Evolutionary conservation across 208 protist species (phyloP).

Genomic region (Vickermania ingenoplastis): DNA sequence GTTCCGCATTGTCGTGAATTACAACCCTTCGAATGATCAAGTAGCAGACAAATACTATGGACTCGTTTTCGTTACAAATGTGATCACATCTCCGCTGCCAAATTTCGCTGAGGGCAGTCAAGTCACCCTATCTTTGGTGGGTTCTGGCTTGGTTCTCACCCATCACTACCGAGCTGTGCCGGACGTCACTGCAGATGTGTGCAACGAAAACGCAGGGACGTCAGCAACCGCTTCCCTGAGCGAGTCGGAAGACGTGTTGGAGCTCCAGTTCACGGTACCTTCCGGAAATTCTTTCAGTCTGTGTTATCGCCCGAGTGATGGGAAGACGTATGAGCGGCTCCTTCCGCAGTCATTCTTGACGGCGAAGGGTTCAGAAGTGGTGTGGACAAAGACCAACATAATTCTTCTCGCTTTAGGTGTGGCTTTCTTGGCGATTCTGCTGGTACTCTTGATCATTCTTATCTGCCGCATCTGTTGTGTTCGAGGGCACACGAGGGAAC

Average conservation of each 20-base stretch:
- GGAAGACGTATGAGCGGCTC: background rate
- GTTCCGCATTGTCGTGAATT: constrained; percentile 28
- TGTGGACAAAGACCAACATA: constrained; percentile 46
- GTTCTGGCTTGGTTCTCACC: background rate
- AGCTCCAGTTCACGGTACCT: background rate
- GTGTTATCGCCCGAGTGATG: background rate
- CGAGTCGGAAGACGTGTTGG: background rate
- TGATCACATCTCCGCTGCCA: constrained; percentile 10
- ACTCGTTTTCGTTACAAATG: constrained; percentile 38
- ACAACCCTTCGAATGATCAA: constrained; percentile 7
- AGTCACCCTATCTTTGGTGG: constrained; percentile 14
- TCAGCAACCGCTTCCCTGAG: background rate
- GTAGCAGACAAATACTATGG: constrained; percentile 20
- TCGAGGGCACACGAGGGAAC: constrained; percentile 2
- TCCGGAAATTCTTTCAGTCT: background rate
- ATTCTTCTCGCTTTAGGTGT: constrained; percentile 70
- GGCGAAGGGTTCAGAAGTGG: background rate
- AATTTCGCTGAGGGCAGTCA: constrained; percentile 3
- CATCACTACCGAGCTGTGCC: background rate
- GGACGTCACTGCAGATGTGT: background rate
- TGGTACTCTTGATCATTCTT: constrained; percentile 51
- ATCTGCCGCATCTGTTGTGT: constrained; percentile 53
- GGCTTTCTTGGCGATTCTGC: constrained; percentile 58
- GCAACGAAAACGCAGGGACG: background rate
- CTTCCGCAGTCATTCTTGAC: background rate